These are phyloP conservation scores for Cucurbita moschata DNA, from an alignment of 306 rosid genomes.

Conservation along the genomic window DNA sequence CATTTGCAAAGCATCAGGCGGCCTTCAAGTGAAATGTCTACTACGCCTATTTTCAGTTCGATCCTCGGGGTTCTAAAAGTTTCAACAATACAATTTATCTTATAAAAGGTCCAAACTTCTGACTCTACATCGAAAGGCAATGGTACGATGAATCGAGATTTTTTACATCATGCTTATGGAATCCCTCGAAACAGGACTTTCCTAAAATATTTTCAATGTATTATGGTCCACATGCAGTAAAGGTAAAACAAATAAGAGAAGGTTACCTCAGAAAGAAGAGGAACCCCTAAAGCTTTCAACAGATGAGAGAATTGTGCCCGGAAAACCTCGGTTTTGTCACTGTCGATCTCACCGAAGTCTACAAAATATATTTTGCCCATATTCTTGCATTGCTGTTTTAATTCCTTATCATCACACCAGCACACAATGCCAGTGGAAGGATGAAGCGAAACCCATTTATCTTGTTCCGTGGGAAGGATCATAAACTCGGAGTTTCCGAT, in stretches of 20 bases:
- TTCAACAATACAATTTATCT: neutral
- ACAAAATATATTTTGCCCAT: slow-evolving; percentile 49
- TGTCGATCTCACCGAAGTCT: slow-evolving; percentile 38
- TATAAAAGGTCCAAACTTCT: neutral
- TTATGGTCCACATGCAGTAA: neutral
- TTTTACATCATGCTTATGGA: neutral
- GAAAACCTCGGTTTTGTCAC: slow-evolving; percentile 31
- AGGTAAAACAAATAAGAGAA: neutral
- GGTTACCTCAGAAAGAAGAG: slow-evolving; percentile 78
- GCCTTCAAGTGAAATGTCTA: neutral
- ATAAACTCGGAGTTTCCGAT: slow-evolving; percentile 37
- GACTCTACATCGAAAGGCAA: neutral
- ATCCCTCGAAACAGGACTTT: neutral
- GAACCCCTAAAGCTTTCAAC: slow-evolving; percentile 65
- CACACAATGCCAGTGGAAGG: slow-evolving; percentile 73
- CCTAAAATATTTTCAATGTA: neutral
- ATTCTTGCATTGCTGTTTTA: slow-evolving; percentile 56
- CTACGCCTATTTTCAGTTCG: neutral
- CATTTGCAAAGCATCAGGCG: neutral
- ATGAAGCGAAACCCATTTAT: slow-evolving; percentile 88
- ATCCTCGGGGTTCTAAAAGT: neutral
- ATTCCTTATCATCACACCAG: slow-evolving; percentile 63
- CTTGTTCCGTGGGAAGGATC: slow-evolving; percentile 80
- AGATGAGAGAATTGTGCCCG: slow-evolving; percentile 36
- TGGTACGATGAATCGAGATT: neutral